Conservation (phyloP, 805 yeast genomes). For the Hanseniaspora vineae region DNA sequence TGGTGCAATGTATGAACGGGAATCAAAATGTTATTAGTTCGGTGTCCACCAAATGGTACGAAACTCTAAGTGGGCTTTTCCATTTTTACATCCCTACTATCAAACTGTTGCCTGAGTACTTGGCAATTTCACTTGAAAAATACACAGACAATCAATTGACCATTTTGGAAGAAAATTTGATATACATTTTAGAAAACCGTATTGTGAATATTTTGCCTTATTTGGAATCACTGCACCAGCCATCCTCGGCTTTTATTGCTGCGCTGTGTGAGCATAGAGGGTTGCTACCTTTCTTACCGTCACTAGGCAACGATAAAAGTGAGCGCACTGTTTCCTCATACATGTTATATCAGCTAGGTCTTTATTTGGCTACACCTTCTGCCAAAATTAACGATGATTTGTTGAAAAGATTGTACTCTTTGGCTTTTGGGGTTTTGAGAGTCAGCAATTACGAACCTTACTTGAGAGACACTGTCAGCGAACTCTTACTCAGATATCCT, state of each 20-base stretch:
- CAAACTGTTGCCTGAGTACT: conserved; percentile 30
- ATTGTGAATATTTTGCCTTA: conserved; percentile 44
- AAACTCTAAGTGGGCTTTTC: conserved; percentile 41
- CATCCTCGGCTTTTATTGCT: conserved; percentile 52
- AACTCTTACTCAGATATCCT: conserved; percentile 45
- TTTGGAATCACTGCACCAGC: conserved; percentile 44
- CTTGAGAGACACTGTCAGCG: conserved; percentile 35
- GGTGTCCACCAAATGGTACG: conserved; percentile 45
- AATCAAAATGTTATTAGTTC: neutral
- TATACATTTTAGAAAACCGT: conserved; percentile 42
- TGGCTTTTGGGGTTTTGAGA: conserved; percentile 54
- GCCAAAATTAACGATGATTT: conserved; percentile 19
- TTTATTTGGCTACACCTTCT: neutral
- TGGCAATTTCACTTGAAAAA: conserved; percentile 22
- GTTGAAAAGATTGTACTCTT: conserved; percentile 42
- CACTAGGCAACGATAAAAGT: neutral
- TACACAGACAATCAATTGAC: conserved; percentile 22
- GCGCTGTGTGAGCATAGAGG: conserved; percentile 55
- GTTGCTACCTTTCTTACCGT: conserved; percentile 23
- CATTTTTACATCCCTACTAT: conserved; percentile 47
- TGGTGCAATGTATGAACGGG: neutral
- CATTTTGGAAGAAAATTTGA: conserved; percentile 44
- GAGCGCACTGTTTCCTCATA: neutral
- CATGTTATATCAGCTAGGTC: neutral
- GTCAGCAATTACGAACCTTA: conserved; percentile 30